These are phyloP conservation scores for Colletotrichum falcatum DNA, from an alignment of 2,329 filamentous ascomycete species.

Conservation along the genomic window DNA sequence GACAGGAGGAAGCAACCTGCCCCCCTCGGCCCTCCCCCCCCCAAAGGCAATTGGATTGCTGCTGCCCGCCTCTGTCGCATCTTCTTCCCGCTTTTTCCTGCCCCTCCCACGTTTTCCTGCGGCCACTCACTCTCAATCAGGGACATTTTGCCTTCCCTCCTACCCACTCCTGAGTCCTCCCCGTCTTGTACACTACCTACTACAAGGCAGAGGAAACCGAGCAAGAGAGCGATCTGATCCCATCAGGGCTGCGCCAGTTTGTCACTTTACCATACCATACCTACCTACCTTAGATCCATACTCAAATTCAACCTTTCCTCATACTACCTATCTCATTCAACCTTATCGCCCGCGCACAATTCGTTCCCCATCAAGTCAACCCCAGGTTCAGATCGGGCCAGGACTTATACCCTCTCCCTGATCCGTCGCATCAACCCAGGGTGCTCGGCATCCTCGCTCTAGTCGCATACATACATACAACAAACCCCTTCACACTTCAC, in stretches of 20 bases:
- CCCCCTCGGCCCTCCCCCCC: conserved; percentile 11
- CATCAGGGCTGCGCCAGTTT: conserved; percentile 13
- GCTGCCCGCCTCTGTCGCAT: conserved; percentile 24
- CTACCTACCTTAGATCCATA: conserved; percentile 16
- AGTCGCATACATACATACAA: too few relatives aligned
- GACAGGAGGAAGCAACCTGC: conserved; percentile 4
- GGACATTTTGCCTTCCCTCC: conserved; percentile 21
- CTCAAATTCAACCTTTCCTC: conserved; percentile 31
- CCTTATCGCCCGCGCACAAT: conserved; percentile 10
- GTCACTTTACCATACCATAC: conserved; percentile 4
- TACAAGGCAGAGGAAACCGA: neutral
- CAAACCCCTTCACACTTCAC: neutral
- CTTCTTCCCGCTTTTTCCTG: conserved; percentile 34
- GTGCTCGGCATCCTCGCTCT: neutral
- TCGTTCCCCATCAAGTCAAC: conserved; percentile 10
- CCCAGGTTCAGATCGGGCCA: neutral
- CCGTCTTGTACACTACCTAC: too few relatives aligned
- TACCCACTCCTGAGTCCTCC: conserved; percentile 20
- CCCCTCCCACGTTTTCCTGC: conserved; percentile 14
- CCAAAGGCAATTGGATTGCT: conserved; percentile 28
- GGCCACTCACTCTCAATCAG: conserved; percentile 18
- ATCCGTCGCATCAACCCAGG: neutral
- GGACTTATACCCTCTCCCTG: neutral
- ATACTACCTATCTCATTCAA: conserved; percentile 2
- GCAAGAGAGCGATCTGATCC: conserved; percentile 3